Evolutionary conservation across 2,329 filamentous ascomycete genomes (phyloP).

Genomic region (Stachybotrys chlorohalonatus): DNA sequence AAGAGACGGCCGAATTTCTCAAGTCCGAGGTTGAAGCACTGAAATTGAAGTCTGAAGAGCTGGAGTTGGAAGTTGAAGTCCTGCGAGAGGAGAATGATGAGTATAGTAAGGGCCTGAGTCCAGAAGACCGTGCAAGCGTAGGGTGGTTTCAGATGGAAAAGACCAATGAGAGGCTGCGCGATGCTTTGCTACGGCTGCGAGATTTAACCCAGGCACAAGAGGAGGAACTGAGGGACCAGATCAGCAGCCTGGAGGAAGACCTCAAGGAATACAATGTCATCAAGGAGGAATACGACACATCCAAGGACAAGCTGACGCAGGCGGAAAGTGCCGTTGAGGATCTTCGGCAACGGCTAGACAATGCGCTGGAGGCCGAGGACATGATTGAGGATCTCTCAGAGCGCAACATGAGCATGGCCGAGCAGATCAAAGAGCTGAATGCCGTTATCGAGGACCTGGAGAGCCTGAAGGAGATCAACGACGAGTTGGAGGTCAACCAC

Average conservation of each 20-base stretch:
- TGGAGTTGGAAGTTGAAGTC: slow-evolving; percentile 82
- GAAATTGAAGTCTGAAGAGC: slow-evolving; percentile 69
- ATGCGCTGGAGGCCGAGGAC: slow-evolving; percentile 78
- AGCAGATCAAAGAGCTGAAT: slow-evolving; percentile 76
- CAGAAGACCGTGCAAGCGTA: slow-evolving; percentile 77
- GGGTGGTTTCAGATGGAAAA: slow-evolving; percentile 89
- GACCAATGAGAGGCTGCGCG: slow-evolving; percentile 77
- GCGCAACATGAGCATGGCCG: slow-evolving; percentile 73
- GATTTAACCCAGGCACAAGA: slow-evolving; percentile 85
- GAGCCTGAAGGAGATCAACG: slow-evolving; percentile 81
- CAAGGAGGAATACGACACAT: slow-evolving; percentile 60
- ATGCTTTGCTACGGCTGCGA: slow-evolving; percentile 74
- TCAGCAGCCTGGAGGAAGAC: slow-evolving; percentile 65
- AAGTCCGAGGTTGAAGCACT: slow-evolving; percentile 73
- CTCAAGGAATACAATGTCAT: slow-evolving; percentile 56
- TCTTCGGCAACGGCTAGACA: slow-evolving; percentile 83
- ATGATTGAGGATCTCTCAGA: slow-evolving; percentile 91
- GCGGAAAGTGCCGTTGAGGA: slow-evolving; percentile 73
- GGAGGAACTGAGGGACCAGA: slow-evolving; percentile 65
- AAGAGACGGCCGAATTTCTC: slow-evolving; percentile 77
- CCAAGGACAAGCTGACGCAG: slow-evolving; percentile 64
- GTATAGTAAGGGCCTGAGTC: slow-evolving; percentile 72
- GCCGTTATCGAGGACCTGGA: slow-evolving; percentile 80
- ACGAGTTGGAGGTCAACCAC: slow-evolving; percentile 90
- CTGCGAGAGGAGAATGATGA: slow-evolving; percentile 81